Evolutionary conservation across 2,329 filamentous ascomycete species (phyloP).

Genomic region (Delphinella strobiligena): DNA sequence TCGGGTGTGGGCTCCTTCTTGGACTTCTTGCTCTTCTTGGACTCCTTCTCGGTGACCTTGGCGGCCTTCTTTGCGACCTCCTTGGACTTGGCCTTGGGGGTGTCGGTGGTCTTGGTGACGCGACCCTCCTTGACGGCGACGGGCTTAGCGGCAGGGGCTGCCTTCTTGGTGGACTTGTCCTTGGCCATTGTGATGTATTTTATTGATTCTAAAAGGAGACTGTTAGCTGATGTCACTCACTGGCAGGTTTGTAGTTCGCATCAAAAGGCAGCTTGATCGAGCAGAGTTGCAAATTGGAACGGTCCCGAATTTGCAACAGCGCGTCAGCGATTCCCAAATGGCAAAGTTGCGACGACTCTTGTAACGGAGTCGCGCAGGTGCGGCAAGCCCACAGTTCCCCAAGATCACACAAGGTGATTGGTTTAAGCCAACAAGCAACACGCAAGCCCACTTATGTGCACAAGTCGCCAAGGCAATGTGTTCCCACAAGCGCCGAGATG

Average conservation of each 20-base stretch:
- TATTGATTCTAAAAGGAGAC: background rate
- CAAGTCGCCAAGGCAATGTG: constrained; percentile 33
- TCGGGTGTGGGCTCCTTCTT: constrained; percentile 37
- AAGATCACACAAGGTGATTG: constrained; percentile 13
- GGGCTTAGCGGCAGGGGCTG: constrained; percentile 21
- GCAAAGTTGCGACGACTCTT: constrained; percentile 1
- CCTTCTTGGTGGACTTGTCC: constrained; percentile 27
- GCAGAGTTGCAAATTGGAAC: background rate
- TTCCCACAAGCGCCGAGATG: constrained; percentile 40
- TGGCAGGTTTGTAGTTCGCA: background rate
- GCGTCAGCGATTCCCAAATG: constrained; percentile 5
- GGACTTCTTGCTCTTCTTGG: constrained; percentile 30
- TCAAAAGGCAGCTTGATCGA: background rate
- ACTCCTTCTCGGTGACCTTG: constrained; percentile 35
- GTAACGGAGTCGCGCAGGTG: constrained; percentile 2
- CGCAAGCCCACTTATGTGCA: constrained; percentile 32
- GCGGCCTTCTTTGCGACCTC: constrained; percentile 49
- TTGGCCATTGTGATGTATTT: constrained; percentile 24
- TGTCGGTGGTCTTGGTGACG: constrained; percentile 55
- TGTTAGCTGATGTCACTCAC: background rate
- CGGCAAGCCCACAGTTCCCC: constrained; percentile 20
- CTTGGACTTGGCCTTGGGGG: constrained; percentile 56
- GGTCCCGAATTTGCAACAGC: constrained; percentile 6
- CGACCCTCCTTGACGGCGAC: constrained; percentile 50
- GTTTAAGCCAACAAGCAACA: constrained; percentile 25